Conservation (phyloP, 1,284 basidiomycete genomes). For the Cutaneotrichosporon sp. region DNA sequence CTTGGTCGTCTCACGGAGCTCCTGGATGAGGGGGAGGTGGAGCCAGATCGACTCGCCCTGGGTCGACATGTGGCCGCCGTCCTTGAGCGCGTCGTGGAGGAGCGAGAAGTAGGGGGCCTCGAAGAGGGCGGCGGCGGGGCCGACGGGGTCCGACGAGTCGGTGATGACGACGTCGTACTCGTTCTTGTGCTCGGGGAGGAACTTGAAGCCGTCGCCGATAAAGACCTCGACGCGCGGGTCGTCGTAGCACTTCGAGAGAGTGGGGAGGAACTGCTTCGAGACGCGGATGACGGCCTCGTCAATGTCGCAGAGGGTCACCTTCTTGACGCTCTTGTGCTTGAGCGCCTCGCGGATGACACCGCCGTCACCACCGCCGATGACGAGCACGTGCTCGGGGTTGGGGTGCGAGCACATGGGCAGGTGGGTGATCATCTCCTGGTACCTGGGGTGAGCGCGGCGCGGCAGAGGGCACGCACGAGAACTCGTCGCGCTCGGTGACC, state of each 20-base stretch:
- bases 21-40: constrained; percentile 84
- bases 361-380: constrained; percentile 95
- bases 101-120: constrained; percentile 97
- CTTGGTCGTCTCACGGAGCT: constrained; percentile 72
- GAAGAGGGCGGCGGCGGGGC: constrained; percentile 92
- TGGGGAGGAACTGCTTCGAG: constrained; percentile 88
- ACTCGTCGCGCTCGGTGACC: constrained; percentile 97
- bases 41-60: constrained; percentile 97
- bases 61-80: constrained; percentile 92
- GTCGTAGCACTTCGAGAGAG: constrained; percentile 85
- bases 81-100: constrained; percentile 82
- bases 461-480: constrained; percentile 70
- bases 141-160: constrained; percentile 97
- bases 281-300: constrained; percentile 98
- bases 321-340: constrained; percentile 88
- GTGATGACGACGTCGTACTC: constrained; percentile 99
- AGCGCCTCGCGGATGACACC: constrained; percentile 97
- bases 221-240: constrained; percentile 84
- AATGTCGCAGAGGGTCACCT: constrained; percentile 96
- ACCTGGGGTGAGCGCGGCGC: constrained; percentile 62
- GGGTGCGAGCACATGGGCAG: constrained; percentile 93
- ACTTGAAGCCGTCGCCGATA: constrained; percentile 97
- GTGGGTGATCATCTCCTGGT: constrained; percentile 99
- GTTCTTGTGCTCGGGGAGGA: constrained; percentile 83
- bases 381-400: constrained; percentile 92